Conservation (phyloP, 2,329 filamentous ascomycete genomes). For the Cryphonectria radicalis region DNA sequence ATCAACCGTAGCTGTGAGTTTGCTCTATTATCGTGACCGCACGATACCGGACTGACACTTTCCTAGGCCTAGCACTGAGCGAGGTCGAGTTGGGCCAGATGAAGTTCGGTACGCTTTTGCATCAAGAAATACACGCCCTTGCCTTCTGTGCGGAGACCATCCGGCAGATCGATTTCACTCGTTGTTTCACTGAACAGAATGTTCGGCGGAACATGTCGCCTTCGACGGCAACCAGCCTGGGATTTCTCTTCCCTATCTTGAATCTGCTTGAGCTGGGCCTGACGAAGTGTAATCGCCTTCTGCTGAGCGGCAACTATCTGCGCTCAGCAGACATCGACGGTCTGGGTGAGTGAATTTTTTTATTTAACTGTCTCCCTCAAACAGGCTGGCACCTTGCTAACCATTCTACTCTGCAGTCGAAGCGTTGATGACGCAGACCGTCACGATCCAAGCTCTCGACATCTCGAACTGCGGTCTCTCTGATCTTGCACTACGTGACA, state of each 20-base stretch:
- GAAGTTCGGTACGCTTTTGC: constrained; percentile 54
- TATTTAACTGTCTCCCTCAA: neutral
- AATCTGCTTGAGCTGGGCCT: constrained; percentile 47
- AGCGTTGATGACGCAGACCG: constrained; percentile 36
- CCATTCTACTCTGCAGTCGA: constrained; percentile 31
- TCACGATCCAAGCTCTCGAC: constrained; percentile 53
- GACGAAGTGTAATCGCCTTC: constrained; percentile 56
- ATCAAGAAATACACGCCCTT: constrained; percentile 61
- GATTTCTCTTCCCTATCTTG: constrained; percentile 48
- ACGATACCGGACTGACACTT: constrained; percentile 31
- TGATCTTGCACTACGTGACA: constrained; percentile 50
- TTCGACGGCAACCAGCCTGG: constrained; percentile 29
- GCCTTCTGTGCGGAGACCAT: constrained; percentile 60
- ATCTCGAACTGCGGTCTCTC: constrained; percentile 56
- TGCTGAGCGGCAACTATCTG: constrained; percentile 55
- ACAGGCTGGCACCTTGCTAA: constrained; percentile 24
- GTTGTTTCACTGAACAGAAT: constrained; percentile 40
- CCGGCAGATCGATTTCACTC: constrained; percentile 57
- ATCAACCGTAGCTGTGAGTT: constrained; percentile 56
- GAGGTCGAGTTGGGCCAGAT: constrained; percentile 54
- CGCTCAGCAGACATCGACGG: constrained; percentile 52
- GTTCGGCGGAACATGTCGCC: constrained; percentile 26
- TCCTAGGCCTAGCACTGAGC: constrained; percentile 49
- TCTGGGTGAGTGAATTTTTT: constrained; percentile 44
- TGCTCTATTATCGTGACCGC: neutral